Conservation (phyloP, 2,329 filamentous ascomycete species). For the Penicillium sp. region DNA sequence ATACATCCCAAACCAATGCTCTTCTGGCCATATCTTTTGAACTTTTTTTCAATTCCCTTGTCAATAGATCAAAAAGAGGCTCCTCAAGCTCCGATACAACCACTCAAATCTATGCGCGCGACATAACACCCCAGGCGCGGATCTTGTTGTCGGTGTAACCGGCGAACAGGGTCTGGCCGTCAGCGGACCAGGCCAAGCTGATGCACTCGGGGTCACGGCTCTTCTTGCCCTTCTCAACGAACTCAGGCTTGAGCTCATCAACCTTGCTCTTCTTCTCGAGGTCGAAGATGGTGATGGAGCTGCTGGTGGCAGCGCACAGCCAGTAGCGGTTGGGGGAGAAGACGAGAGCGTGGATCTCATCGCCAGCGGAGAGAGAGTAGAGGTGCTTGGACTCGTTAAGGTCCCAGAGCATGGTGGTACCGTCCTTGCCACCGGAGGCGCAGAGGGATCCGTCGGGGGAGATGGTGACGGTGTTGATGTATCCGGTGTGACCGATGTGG, state of each 20-base stretch:
- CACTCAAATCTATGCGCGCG: slow-evolving; percentile 58
- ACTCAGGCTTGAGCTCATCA: slow-evolving; percentile 98
- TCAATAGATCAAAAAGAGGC: slow-evolving; percentile 25
- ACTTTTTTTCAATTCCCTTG: slow-evolving; percentile 30
- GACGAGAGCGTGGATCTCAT: slow-evolving; percentile 99
- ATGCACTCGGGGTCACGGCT: slow-evolving; percentile 97
- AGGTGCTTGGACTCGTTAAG: slow-evolving; percentile 99
- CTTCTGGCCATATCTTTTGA: slow-evolving; percentile 25
- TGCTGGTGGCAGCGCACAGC: slow-evolving; percentile 95
- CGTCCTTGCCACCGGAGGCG: slow-evolving; percentile 98
- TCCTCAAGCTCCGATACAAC: slow-evolving; percentile 20
- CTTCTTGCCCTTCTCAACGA: slow-evolving; percentile 95
- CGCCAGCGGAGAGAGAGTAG: slow-evolving; percentile 97
- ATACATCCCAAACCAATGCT: slow-evolving; percentile 36
- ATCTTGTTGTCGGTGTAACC: slow-evolving; percentile 99
- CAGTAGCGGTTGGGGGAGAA: slow-evolving; percentile 99
- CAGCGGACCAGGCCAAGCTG: slow-evolving; percentile 91
- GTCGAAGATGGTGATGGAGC: slow-evolving; percentile 99
- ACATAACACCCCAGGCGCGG: slow-evolving; percentile 96
- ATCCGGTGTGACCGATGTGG: slow-evolving; percentile 98
- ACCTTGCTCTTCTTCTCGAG: slow-evolving; percentile 99
- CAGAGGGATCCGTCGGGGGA: slow-evolving; percentile 98
- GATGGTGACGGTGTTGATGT: slow-evolving; percentile 99
- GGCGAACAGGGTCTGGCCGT: slow-evolving; percentile 98
- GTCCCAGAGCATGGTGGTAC: slow-evolving; percentile 99